Evolutionary conservation across 192 early-diverging fungal species (phyloP), one percentile per base, ranked within the genome.

Genomic region (Diversispora epigaea): DNA sequence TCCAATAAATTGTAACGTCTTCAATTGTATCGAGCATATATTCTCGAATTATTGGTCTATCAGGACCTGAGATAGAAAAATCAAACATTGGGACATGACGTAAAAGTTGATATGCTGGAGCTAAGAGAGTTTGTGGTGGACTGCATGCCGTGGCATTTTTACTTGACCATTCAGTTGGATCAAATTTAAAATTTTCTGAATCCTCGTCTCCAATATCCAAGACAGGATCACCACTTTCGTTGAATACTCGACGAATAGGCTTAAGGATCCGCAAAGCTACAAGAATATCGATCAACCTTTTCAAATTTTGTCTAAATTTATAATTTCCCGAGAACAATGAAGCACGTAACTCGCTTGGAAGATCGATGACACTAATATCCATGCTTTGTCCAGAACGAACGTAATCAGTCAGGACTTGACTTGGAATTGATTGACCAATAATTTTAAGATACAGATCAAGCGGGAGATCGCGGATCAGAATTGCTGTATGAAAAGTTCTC

Each of bases 361-460:
- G 45, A 11, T 66, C 41, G 41, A 73, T 75, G 9, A 78, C 40
- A 8, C 50, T 61, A 5, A 66, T 32, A 3, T 25, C 45, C 46
- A 78, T 40, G 21, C 49, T 52, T 58, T 67, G 17, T 14, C 77
- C 77, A 43, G 63, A 74, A 39, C 46, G 17, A 67, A 78, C 50
- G 49, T 73, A 78, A 12, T 73, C 71, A 7, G 71, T 75, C 17
- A 78, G 50, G 39, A 55, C n/a, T 60, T 67, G 17, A 32, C 52
- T 78, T 15, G 64, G 71, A 4, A 39, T 52, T 52, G 60, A 77
- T 55, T 75, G 63, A 6, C 82, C 82, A 39, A 83, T 71, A n/a
- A 80, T 71, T 6, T 77, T 69, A 15, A 83, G 73, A 60, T 76
- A 83, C 11, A 83, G 69, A 3, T 79, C 72, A 15, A 83, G 58